Evolutionary conservation across 2,329 filamentous ascomycete genomes (phyloP).

Genomic region (Corynespora cassiicola): DNA sequence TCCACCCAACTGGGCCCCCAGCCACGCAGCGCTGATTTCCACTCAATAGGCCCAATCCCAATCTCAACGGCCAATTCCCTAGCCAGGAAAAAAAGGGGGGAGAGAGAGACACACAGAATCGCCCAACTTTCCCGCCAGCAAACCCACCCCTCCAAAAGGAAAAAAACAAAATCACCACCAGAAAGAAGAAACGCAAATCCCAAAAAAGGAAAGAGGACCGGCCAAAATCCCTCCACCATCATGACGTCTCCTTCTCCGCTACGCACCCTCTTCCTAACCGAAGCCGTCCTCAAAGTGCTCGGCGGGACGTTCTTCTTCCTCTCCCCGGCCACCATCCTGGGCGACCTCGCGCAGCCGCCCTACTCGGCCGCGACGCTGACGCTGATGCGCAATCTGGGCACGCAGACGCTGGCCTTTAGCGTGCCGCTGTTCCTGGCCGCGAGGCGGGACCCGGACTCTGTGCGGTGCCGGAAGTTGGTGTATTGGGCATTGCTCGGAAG

Average conservation of each 20-base stretch:
- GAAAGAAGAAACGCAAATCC: too few relatives aligned
- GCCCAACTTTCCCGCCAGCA: too few relatives aligned
- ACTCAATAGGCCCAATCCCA: too few relatives aligned
- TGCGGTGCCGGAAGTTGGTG: constrained; percentile 14
- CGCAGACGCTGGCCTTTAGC: constrained; percentile 24
- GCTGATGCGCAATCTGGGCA: constrained; percentile 18
- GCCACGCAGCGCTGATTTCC: too few relatives aligned
- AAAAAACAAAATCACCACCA: too few relatives aligned
- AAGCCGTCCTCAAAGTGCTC: constrained; percentile 21
- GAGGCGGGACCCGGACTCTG: constrained; percentile 5
- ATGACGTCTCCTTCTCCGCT: constrained; percentile 12
- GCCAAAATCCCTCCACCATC: not conserved
- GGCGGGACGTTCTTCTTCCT: constrained; percentile 20
- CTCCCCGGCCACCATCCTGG: constrained; percentile 16
- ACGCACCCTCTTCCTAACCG: constrained; percentile 18
- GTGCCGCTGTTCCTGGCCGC: constrained; percentile 24
- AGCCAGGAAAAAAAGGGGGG: too few relatives aligned
- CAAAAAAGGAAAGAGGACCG: too few relatives aligned
- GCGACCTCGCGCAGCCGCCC: constrained; percentile 9
- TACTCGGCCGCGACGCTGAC: constrained; percentile 8
- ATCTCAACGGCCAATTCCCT: too few relatives aligned
- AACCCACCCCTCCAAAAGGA: too few relatives aligned
- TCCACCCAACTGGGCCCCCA: too few relatives aligned
- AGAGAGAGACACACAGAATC: too few relatives aligned
- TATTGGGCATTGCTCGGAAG: constrained; percentile 13